Base-by-base conservation (phyloP, 768 basidiomycete species). In the Lactarius evosmus region DNA sequence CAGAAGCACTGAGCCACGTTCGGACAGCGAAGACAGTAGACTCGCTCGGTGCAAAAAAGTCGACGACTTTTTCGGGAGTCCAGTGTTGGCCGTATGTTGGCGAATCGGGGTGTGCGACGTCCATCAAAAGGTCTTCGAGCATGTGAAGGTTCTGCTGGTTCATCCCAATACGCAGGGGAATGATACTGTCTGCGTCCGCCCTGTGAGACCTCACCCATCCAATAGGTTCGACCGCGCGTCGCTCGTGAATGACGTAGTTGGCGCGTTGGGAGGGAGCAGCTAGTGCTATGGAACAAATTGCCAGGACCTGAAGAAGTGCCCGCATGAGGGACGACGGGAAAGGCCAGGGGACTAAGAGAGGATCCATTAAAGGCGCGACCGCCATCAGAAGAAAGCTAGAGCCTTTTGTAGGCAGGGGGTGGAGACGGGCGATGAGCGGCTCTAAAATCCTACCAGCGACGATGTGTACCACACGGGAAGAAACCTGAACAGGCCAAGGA, bases 81-180 rank as follows among this genome's bases (percentile, higher is more conserved):
- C 79, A 81, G 60, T 82, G 81, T 46, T 77, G 74, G 1, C 81
- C 81, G 44, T 81, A 82, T 60, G 72, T 73, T 22, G 75, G 70
- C 11, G 81, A 82, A n/a, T 70, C 66, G 7, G 81, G 81, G 59
- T 79, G 76, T 1, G 81, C 77, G 17, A 82, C 76, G 3, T 77
- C 72, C 61, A 78, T 70, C 34, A 82, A 75, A 56, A 74, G 70
- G 56, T 76, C 75, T 25, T 80, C 78, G n/a, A 82, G 65, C 33
- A 70, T 60, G 57, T 77, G 69, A 8, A 80, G 64, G 65, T 82
- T 81, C 40, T 69, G 70, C 69, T 82, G 81, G 9, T 67, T 68
- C 17, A 82, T 75, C 0, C 79, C 80, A 54, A 82, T 75, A 38
- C 81, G 79, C 52, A 82, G 69, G 17, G 80, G 80, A 27, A 82